Percentiles rank a stretch among this genome's conserved stretches.
Evolutionary conservation across 1,284 basidiomycete genomes (phyloP).

Genomic region (Clitocybe nebularis): DNA sequence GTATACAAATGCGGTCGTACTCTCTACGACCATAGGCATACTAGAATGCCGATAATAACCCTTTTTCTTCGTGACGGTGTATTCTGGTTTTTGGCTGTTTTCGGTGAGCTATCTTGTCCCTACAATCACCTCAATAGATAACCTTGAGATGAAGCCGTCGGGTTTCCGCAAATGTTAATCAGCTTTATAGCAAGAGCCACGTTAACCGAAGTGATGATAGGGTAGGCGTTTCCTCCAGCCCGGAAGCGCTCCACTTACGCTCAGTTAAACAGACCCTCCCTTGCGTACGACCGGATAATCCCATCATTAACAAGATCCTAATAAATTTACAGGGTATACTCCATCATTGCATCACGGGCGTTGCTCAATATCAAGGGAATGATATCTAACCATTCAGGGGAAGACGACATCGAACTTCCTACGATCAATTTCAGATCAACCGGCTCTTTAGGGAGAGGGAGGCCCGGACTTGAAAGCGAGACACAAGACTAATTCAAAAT

Average conservation of each 20-base stretch:
- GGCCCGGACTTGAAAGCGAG: no score
- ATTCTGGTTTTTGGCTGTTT: conserved; percentile 6
- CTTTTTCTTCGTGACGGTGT: conserved; percentile 6
- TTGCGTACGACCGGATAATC: background rate
- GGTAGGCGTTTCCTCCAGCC: background rate
- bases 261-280: background rate
- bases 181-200: background rate
- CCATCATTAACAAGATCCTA: background rate
- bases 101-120: background rate
- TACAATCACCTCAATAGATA: no score
- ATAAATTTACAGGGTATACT: background rate
- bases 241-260: background rate
- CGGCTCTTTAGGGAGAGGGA: no score
- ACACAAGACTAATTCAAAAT: no score
- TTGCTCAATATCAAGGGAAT: background rate
- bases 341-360: background rate
- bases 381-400: background rate
- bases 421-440: background rate
- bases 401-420: background rate
- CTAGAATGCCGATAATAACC: conserved; percentile 2
- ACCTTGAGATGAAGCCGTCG: background rate
- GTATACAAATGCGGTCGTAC: background rate
- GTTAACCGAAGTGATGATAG: background rate
- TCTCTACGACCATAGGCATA: background rate
- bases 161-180: background rate